phyloP scores from a whole-genome alignment of 306 rosid species.

The Pyrus pyrifolia region DNA sequence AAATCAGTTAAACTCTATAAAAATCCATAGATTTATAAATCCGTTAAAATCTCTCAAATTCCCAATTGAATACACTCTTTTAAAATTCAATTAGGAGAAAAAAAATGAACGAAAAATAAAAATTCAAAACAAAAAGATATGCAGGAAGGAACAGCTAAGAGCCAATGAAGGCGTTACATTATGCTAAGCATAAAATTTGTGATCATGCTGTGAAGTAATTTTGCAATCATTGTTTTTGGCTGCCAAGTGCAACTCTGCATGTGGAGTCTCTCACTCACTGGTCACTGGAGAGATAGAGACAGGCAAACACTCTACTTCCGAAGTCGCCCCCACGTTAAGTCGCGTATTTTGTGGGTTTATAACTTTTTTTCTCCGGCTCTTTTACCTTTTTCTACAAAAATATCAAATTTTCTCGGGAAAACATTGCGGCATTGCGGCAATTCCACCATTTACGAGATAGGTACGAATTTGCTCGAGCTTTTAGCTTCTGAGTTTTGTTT shows the following conservation, averaged over 20 bases:
- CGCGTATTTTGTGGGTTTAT: constrained; percentile 21
- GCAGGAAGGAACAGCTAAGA: background rate
- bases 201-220: background rate
- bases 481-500: constrained; percentile 15
- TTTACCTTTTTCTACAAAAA: constrained; percentile 29
- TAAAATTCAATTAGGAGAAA: background rate
- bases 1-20: too few relatives aligned
- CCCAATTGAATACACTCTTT: too few relatives aligned
- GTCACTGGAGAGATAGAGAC: too few relatives aligned
- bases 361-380: background rate
- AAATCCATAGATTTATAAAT: too few relatives aligned
- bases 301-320: background rate
- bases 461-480: constrained; percentile 22
- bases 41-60: too few relatives aligned
- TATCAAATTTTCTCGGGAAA: constrained; percentile 5
- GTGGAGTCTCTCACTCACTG: constrained; percentile 17
- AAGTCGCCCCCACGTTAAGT: constrained; percentile 77
- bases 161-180: background rate
- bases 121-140: background rate
- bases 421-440: constrained; percentile 10
- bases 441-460: constrained; percentile 12
- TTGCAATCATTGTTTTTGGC: background rate
- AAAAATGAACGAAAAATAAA: background rate
- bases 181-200: background rate
- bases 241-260: constrained; percentile 15